Evolutionary conservation across 441 rosid genomes (phyloP).

Genomic region (Erodium trifolium): DNA sequence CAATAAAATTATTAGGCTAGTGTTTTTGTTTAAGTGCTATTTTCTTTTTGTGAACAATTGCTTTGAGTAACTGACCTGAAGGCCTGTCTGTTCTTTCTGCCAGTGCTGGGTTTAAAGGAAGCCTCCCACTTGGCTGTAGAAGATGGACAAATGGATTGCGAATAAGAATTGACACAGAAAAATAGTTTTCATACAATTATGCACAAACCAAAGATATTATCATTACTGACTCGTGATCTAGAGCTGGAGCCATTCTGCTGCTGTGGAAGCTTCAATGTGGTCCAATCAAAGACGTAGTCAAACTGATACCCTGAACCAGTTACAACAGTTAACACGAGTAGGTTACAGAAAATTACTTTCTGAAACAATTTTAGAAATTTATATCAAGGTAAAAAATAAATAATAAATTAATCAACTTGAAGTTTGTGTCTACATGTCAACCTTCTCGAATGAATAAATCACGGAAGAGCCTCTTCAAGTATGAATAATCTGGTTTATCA

Average conservation of each 20-base stretch:
- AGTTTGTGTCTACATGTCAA: conserved; percentile 22
- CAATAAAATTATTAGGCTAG: too few relatives aligned
- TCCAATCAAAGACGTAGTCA: conserved; percentile 52
- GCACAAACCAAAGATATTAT: conserved; percentile 9
- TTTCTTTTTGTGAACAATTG: too few relatives aligned
- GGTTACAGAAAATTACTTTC: background rate
- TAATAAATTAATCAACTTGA: background rate
- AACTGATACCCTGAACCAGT: conserved; percentile 81
- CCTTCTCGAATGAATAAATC: conserved; percentile 97
- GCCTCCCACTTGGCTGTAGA: conserved; percentile 49
- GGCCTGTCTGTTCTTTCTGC: conserved; percentile 68
- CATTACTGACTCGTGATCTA: conserved; percentile 59
- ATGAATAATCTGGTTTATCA: conserved; percentile 97
- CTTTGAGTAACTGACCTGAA: conserved; percentile 37
- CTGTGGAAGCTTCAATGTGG: conserved; percentile 62
- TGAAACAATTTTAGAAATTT: background rate
- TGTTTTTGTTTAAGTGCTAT: too few relatives aligned
- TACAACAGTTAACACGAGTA: conserved; percentile 18
- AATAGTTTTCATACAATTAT: conserved; percentile 2
- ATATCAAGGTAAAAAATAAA: too few relatives aligned
- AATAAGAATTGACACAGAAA: background rate
- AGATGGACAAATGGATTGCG: conserved; percentile 5
- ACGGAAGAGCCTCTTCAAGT: conserved; percentile 91
- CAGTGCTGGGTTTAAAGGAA: conserved; percentile 47
- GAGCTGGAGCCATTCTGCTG: conserved; percentile 47